Evolutionary conservation across 2,329 filamentous ascomycete species (phyloP), one percentile per base, ranked within the genome.

Genomic region (Ascochyta rabiei): DNA sequence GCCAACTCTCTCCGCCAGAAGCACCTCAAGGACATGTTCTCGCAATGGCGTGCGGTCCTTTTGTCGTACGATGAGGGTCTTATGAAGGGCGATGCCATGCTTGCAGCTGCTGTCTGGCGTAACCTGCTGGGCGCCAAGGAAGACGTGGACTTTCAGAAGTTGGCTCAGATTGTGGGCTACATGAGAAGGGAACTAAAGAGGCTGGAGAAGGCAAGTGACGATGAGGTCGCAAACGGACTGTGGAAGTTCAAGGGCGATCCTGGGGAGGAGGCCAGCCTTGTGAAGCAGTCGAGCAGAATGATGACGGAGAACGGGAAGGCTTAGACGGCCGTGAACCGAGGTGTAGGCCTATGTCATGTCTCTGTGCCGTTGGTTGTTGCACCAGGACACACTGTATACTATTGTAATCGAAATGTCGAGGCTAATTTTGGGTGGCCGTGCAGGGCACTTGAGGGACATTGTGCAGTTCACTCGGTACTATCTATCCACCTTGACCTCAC

Each of bases 1-100:
- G 79, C 82, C 37, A 77, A 81, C 9, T 76, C 78, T 0, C 78
- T 86, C 18, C 79, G 86, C 44, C 85, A 86, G 63, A 82, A 81
- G 60, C 85, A 86, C 61, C 76, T 88, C 44, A 96, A 97, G 76
- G 93, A 98, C 75, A 83, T 97, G 55, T 98, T 95, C 68, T 82
- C 92, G 56, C 92, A 96, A 77, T 99, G 93, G 91, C 87, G 95
- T 51, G 95, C 93, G 26, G 80, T 93, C 49, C 81, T 96, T 19
- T 83, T 92, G 7, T 90, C 91, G 1, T 95, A 93, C 73, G 91
- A 96, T 72, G 90, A 95, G 78, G 91, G 89, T 0, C 72, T 96
- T 39, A 81, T 87, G 62, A 88, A 87, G 74, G 89, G 89, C 9
- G 91, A 96, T 72, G 87, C 89, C 13, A 84, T 90, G 51, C 81